Evolutionary conservation across 2,329 filamentous ascomycete species (phyloP).

Genomic region (Ophiostoma triangulosporum): DNA sequence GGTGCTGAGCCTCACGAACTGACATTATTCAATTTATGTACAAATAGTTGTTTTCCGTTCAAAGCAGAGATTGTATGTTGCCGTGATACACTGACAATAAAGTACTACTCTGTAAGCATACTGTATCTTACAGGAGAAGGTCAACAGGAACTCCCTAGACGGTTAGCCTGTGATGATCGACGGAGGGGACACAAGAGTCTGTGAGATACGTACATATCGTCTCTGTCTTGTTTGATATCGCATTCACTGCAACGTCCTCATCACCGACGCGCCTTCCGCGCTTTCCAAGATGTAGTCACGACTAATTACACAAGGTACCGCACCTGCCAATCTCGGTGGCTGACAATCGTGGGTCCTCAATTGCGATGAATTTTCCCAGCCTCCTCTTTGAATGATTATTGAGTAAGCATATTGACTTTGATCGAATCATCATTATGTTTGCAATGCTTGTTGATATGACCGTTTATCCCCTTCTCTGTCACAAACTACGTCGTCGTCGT

Average conservation of each 20-base stretch:
- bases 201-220: too few species aligned
- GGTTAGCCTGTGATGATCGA: constrained; percentile 2
- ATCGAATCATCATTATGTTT: not conserved
- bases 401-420: too few species aligned
- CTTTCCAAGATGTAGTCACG: not conserved
- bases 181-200: not conserved
- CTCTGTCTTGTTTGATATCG: too few species aligned
- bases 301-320: not conserved
- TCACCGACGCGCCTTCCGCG: too few species aligned
- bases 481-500: too few species aligned
- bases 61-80: too few species aligned
- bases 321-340: not conserved
- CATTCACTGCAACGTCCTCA: too few species aligned
- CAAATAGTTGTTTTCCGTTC: too few species aligned
- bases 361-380: not conserved
- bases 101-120: not conserved
- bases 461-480: too few species aligned
- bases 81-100: too few species aligned
- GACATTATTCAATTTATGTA: not conserved
- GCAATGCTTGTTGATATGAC: not conserved
- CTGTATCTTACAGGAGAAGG: too few species aligned
- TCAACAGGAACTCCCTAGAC: not conserved
- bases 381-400: too few species aligned
- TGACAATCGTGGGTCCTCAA: not conserved
- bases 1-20: not conserved